Base-by-base conservation (phyloP, 202 grass and related monocot genomes). In the Setaria viridis region DNA sequence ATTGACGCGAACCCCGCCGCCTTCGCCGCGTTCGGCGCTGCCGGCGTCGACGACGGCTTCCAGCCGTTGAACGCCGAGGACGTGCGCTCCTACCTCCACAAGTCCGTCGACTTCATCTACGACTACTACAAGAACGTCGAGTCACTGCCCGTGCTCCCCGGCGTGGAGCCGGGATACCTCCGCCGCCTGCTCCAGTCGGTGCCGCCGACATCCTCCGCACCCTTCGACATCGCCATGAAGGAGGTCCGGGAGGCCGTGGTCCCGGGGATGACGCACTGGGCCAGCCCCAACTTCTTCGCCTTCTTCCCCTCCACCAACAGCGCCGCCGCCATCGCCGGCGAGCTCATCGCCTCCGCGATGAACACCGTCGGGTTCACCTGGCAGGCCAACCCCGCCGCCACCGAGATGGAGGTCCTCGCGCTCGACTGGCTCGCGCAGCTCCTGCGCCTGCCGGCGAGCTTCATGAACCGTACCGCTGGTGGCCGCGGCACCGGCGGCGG, bases 361-460 rank as follows among this genome's bases (percentile, higher is more conserved):
- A 88, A 88, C 74, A 81, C 86, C 6, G 86, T 88, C 0, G 86
- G 86, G 0, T 88, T 88, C 71, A 88, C 86, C 0, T 88, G 86
- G 86, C 86, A 88, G 74, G 47, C 71, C 70, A 33, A 15, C 25
- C 70, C 46, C 13, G 88, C 88, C 0, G 88, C 88, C 3, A 90
- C 88, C 0, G 88, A 90, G 83, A n/a, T 90, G 20, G 88, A 90
- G 82, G 88, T 66, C 43, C 88, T 90, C 33, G 83, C 83, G 54
- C 88, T 93, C 2, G 85, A 93, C 85, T 91, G 91, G 91, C 86
- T 94, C 9, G 92, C 86, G 0, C 83, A 91, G 64, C 88, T 94
- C 21, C 80, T 94, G 0, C 32, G 69, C 1, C 89, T 94, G 3
- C 89, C 92, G 9, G 0, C 70, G 6, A 43, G 19, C 21, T 94